These are phyloP conservation scores for Taiwanofungus camphoratus DNA, from an alignment of 1,284 basidiomycete species.

Conservation along the genomic window DNA sequence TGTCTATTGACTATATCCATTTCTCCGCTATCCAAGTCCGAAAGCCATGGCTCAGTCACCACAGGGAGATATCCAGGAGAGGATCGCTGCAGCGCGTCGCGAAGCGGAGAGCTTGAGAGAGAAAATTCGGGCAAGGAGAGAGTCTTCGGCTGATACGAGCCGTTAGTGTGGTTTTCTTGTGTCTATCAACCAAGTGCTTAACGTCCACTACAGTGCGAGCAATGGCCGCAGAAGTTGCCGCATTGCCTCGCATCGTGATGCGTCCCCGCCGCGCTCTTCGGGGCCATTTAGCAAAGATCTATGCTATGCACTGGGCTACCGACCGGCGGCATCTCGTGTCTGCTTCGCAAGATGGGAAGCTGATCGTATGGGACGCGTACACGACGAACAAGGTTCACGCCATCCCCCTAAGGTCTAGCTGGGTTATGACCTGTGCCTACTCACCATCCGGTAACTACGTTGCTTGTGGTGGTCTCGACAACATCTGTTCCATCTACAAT, in stretches of 20 bases:
- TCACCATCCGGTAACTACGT: slow-evolving; percentile 95
- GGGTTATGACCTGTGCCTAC: slow-evolving; percentile 99
- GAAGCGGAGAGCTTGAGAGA: slow-evolving; percentile 97
- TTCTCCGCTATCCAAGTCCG: slow-evolving; percentile 10
- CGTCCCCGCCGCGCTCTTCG: slow-evolving; percentile 91
- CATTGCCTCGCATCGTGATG: slow-evolving; percentile 93
- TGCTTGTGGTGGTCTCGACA: slow-evolving; percentile 98
- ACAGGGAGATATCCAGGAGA: slow-evolving; percentile 86
- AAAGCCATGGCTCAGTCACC: slow-evolving; percentile 67
- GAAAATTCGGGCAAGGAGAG: slow-evolving; percentile 92
- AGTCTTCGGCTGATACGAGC: slow-evolving; percentile 94
- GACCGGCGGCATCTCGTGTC: slow-evolving; percentile 97
- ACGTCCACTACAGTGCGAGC: slow-evolving; percentile 64
- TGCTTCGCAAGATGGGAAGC: slow-evolving; percentile 97
- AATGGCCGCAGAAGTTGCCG: slow-evolving; percentile 95
- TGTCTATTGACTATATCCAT: slow-evolving; percentile 9
- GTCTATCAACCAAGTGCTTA: slow-evolving; percentile 5
- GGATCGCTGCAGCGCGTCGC: slow-evolving; percentile 92
- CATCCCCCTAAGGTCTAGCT: slow-evolving; percentile 93
- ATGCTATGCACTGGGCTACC: slow-evolving; percentile 98
- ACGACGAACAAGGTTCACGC: slow-evolving; percentile 99
- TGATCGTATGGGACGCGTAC: slow-evolving; percentile 99
- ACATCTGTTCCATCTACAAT: slow-evolving; percentile 98
- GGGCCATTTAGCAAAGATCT: slow-evolving; percentile 98
- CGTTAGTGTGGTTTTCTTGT: slow-evolving; percentile 50